These are phyloP conservation scores for Peronospora belbahrii DNA, from an alignment of 352 stramenopile species.

Conservation along the genomic window DNA sequence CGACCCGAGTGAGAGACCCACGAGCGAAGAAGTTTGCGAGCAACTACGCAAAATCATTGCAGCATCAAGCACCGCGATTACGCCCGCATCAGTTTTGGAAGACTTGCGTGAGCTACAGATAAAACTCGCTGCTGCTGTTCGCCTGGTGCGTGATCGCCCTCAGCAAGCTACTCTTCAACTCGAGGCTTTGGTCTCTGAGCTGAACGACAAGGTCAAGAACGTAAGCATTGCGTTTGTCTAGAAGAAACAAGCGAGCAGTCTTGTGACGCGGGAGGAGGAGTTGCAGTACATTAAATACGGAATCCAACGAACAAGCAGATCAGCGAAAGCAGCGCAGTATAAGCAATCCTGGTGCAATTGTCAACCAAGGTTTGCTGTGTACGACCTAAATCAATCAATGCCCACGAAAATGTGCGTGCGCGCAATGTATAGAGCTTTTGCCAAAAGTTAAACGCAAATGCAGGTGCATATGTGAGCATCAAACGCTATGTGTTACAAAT, in stretches of 20 bases:
- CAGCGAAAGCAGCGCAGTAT: slow-evolving; percentile 11
- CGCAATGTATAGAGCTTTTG: slow-evolving; percentile 25
- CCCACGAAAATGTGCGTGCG: slow-evolving; percentile 21
- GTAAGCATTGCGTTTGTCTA: slow-evolving; percentile 50
- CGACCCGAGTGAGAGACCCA: slow-evolving; percentile 55
- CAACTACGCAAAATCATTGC: slow-evolving; percentile 43
- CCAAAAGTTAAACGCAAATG: slow-evolving; percentile 15
- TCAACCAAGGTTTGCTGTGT: slow-evolving; percentile 9
- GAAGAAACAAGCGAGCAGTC: not conserved
- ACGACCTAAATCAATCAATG: slow-evolving; percentile 21
- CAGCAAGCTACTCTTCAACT: slow-evolving; percentile 54
- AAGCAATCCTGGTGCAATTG: slow-evolving; percentile 2
- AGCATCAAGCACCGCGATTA: slow-evolving; percentile 23
- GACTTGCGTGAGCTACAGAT: slow-evolving; percentile 56
- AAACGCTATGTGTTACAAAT: slow-evolving; percentile 1
- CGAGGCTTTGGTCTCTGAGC: slow-evolving; percentile 50
- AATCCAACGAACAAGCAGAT: slow-evolving; percentile 22
- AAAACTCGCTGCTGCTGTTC: slow-evolving; percentile 44
- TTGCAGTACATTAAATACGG: too few species aligned
- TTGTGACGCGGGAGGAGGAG: not conserved
- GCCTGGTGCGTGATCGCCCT: slow-evolving; percentile 52
- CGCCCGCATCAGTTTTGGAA: slow-evolving; percentile 42
- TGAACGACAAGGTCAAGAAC: slow-evolving; percentile 67
- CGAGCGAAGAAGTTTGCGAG: slow-evolving; percentile 52
- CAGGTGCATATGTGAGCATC: slow-evolving; percentile 9